Conservation (phyloP, 176 grass and related monocot genomes). For the Alloteropsis semialata region DNA sequence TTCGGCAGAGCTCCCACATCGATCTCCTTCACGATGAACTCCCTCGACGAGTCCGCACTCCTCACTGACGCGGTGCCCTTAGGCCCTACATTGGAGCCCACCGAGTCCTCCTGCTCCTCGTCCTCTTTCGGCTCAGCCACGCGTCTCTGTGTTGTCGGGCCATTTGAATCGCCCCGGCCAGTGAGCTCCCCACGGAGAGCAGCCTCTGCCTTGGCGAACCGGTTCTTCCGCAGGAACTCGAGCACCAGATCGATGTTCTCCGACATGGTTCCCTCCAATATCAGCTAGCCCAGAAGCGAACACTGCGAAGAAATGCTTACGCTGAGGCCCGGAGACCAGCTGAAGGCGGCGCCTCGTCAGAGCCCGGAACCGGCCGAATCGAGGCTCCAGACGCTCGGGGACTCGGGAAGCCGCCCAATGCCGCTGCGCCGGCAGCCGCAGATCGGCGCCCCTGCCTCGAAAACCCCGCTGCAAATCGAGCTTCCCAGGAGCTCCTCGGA, state of each 20-base stretch:
- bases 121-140: slow-evolving; percentile 23
- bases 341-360: background rate
- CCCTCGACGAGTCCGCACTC: slow-evolving; percentile 60
- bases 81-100: slow-evolving; percentile 23
- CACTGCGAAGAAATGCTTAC: background rate
- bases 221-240: slow-evolving; percentile 81
- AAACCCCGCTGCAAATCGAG: slow-evolving; percentile 16
- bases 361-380: background rate
- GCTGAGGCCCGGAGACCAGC: background rate
- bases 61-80: slow-evolving; percentile 31
- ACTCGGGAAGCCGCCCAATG: background rate
- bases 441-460: slow-evolving; percentile 24
- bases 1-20: slow-evolving; percentile 55
- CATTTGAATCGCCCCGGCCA: slow-evolving; percentile 29
- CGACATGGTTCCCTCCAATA: slow-evolving; percentile 61
- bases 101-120: slow-evolving; percentile 27
- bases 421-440: slow-evolving; percentile 14
- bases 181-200: slow-evolving; percentile 79
- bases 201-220: slow-evolving; percentile 87
- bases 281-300: background rate
- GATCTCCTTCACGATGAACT: slow-evolving; percentile 97
- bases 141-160: background rate
- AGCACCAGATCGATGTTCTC: slow-evolving; percentile 94
- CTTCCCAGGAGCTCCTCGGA: slow-evolving; percentile 15
- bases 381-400: background rate